Percentiles rank a stretch among this genome's conserved stretches.
Conservation (phyloP, 306 rosid genomes). For the Calophaca sinica region DNA sequence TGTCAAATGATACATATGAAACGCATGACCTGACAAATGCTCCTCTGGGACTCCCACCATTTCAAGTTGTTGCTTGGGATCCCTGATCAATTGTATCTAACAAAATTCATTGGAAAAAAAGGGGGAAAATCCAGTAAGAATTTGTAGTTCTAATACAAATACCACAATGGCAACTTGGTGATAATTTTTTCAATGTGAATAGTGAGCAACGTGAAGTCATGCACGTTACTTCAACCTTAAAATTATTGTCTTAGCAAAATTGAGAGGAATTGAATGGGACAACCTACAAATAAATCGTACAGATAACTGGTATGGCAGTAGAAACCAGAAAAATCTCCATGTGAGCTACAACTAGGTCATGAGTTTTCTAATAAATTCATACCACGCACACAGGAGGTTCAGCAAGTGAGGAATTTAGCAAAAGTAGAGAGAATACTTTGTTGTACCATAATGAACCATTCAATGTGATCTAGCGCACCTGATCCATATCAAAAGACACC, state of each 20-base stretch:
- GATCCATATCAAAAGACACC: slow-evolving; percentile 71
- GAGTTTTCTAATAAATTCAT: slow-evolving; percentile 12
- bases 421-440: neutral
- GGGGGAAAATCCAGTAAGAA: slow-evolving; percentile 23
- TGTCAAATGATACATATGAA: slow-evolving; percentile 86
- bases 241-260: too few species aligned
- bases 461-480: slow-evolving; percentile 58
- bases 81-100: slow-evolving; percentile 84
- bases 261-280: too few species aligned
- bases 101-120: slow-evolving; percentile 31
- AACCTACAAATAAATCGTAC: neutral
- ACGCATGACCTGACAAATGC: slow-evolving; percentile 85
- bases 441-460: neutral
- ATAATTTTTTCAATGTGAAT: neutral
- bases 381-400: neutral
- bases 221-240: too few species aligned
- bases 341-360: slow-evolving; percentile 2
- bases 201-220: neutral
- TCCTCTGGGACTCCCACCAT: slow-evolving; percentile 97
- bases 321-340: neutral
- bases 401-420: neutral
- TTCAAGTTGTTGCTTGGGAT: slow-evolving; percentile 77
- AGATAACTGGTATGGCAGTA: neutral
- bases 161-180: neutral
- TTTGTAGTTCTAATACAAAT: neutral